Conservation (phyloP, 768 basidiomycete genomes). For the Postia placenta region DNA sequence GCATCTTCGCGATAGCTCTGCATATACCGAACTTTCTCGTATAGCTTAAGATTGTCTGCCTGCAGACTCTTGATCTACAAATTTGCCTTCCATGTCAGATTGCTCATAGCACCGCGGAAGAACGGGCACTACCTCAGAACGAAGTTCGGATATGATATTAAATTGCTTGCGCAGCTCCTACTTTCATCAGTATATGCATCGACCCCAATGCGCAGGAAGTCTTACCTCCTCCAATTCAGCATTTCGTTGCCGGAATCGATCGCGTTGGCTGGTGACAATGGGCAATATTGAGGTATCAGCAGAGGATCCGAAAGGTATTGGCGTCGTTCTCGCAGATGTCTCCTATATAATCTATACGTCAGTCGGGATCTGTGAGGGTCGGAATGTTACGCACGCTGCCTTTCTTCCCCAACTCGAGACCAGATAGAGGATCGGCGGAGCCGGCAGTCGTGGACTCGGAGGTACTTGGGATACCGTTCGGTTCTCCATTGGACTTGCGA, state of each 20-base stretch:
- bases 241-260: constrained; percentile 96
- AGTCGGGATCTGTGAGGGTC: neutral
- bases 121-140: constrained; percentile 77
- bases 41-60: constrained; percentile 93
- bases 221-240: constrained; percentile 91
- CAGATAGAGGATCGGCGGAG: constrained; percentile 55
- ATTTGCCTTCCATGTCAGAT: neutral
- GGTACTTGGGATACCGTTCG: constrained; percentile 9
- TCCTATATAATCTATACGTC: constrained; percentile 14
- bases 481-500: constrained; percentile 35
- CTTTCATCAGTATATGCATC: too few species aligned
- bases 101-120: neutral
- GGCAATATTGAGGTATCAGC: constrained; percentile 96
- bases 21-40: constrained; percentile 99
- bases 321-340: constrained; percentile 40
- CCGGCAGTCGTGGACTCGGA: constrained; percentile 17
- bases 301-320: constrained; percentile 65
- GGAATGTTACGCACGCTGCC: constrained; percentile 27
- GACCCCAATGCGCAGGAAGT: too few species aligned
- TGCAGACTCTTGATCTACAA: constrained; percentile 53
- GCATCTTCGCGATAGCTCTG: constrained; percentile 88
- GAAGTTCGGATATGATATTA: constrained; percentile 90
- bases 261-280: constrained; percentile 95
- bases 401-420: constrained; percentile 67
- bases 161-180: constrained; percentile 95